Conservation (phyloP, 345 rosid species). For the Eucalyptus tenuipes region DNA sequence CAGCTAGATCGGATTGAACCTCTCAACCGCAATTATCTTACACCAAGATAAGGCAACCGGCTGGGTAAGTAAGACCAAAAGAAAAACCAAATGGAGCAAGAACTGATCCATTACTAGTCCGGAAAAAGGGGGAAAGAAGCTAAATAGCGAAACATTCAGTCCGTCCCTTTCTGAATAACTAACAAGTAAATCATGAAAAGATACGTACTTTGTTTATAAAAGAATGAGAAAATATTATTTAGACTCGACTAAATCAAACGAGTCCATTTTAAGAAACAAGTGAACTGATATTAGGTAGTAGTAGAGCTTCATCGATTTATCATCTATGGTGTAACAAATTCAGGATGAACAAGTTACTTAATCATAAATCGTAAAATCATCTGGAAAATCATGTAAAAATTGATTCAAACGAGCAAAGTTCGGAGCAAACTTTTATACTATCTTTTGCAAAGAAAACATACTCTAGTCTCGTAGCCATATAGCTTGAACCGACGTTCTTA, state of each 20-base stretch:
- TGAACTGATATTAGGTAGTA: background rate
- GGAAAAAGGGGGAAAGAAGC: accelerated
- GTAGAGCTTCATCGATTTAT: background rate
- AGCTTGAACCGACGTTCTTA: too few species aligned
- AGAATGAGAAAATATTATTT: too few species aligned
- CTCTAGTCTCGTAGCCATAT: too few species aligned
- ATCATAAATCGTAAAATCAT: accelerated
- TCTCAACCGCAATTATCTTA: background rate
- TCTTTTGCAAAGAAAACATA: background rate
- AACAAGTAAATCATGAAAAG: too few species aligned
- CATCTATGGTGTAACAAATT: background rate
- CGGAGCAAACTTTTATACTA: background rate
- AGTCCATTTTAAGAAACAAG: background rate
- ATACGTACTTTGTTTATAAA: too few species aligned
- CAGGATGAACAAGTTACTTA: background rate
- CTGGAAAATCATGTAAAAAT: accelerated
- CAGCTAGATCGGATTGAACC: background rate
- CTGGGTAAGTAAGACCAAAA: background rate
- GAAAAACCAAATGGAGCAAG: background rate
- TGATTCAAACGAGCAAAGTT: too few species aligned
- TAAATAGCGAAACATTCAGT: background rate
- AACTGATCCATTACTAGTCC: background rate
- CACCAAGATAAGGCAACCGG: background rate
- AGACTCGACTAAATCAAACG: too few species aligned
- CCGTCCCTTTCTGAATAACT: too few species aligned